Conservation (phyloP, 1,284 basidiomycete species). For the Coniophora puteana region DNA sequence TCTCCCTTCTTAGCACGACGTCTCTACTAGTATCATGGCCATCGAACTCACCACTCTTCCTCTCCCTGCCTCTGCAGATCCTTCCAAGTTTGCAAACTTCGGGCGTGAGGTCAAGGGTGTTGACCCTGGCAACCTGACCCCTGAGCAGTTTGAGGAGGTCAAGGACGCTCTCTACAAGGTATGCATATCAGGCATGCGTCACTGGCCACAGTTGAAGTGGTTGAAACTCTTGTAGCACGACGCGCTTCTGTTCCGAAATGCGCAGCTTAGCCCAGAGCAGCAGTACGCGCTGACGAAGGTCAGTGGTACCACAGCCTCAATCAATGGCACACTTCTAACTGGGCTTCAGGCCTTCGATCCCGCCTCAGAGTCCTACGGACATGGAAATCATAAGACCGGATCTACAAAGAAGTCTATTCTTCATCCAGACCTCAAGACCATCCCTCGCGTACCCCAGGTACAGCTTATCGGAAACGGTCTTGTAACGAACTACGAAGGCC, state of each 20-base stretch:
- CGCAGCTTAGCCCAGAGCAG: conserved; percentile 71
- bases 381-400: conserved; percentile 82
- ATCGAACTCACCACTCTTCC: conserved; percentile 55
- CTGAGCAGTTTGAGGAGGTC: conserved; percentile 56
- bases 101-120: conserved; percentile 64
- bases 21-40: conserved; percentile 36
- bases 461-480: conserved; percentile 82
- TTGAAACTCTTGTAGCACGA: conserved; percentile 55
- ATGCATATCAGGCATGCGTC: conserved; percentile 31
- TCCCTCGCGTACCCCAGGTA: conserved; percentile 81
- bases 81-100: conserved; percentile 55
- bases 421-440: conserved; percentile 84
- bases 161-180: conserved; percentile 68
- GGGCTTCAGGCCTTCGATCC: conserved; percentile 66
- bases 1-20: neutral
- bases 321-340: conserved; percentile 1
- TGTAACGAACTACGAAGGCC: conserved; percentile 75
- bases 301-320: conserved; percentile 10
- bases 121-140: conserved; percentile 50
- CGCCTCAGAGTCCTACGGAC: conserved; percentile 69
- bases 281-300: conserved; percentile 84
- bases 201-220: conserved; percentile 25
- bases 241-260: conserved; percentile 71
- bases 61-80: conserved; percentile 55
- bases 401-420: conserved; percentile 71